A percentile compares a stretch with the other conserved stretches of the same genome.
Conservation (phyloP, 2,329 filamentous ascomycete genomes). For the Xylaria sp. region DNA sequence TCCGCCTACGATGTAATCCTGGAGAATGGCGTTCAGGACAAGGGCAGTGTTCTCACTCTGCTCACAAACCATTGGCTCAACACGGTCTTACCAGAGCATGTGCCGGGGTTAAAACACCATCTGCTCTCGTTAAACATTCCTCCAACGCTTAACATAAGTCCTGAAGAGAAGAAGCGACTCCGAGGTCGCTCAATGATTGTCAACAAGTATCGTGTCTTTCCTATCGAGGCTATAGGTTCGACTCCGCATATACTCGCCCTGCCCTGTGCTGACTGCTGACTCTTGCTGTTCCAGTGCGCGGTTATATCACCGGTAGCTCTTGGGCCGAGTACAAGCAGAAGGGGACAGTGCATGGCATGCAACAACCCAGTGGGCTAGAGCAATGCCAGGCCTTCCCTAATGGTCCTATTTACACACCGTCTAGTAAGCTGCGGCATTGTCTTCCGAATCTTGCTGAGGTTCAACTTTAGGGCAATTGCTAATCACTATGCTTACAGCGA, state of each 20-base stretch:
- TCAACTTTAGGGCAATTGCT: constrained; percentile 1
- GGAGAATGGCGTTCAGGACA: constrained; percentile 70
- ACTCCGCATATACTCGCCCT: background rate
- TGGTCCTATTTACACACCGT: constrained; percentile 77
- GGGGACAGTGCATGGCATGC: constrained; percentile 84
- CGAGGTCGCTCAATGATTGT: constrained; percentile 81
- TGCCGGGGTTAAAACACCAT: constrained; percentile 64
- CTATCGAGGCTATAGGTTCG: constrained; percentile 77
- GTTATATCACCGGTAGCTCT: constrained; percentile 87
- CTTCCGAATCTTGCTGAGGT: background rate
- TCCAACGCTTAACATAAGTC: constrained; percentile 45
- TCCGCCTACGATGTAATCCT: constrained; percentile 83
- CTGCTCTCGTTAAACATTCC: constrained; percentile 55
- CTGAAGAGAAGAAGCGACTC: constrained; percentile 62
- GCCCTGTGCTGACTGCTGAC: constrained; percentile 7
- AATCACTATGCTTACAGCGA: constrained; percentile 64
- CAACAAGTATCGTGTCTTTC: constrained; percentile 77
- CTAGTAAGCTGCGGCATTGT: constrained; percentile 27
- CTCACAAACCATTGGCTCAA: constrained; percentile 65
- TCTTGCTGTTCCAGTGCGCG: constrained; percentile 63
- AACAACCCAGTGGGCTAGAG: constrained; percentile 73
- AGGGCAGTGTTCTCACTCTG: constrained; percentile 63
- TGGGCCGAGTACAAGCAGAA: constrained; percentile 79
- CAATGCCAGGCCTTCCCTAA: constrained; percentile 76
- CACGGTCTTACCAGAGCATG: constrained; percentile 54